phyloP scores from a whole-genome alignment of 1,284 basidiomycete species.

The Mycena citricolor region DNA sequence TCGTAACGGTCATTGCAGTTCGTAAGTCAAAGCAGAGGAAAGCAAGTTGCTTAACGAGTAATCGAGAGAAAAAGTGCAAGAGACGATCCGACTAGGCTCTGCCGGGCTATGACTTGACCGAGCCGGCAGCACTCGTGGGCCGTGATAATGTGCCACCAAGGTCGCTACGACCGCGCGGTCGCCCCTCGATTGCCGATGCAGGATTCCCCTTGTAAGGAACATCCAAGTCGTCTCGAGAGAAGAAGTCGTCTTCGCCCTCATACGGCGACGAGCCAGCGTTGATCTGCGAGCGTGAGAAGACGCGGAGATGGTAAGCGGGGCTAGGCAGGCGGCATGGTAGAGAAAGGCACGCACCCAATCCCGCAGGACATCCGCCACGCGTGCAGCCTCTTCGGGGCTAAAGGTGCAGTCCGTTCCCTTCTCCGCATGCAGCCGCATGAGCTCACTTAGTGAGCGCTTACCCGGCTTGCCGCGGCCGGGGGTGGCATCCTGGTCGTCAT shows the following conservation, averaged over 20 bases:
- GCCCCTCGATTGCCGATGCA: slow-evolving; percentile 38
- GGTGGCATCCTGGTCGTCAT: slow-evolving; percentile 35
- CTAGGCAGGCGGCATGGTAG: slow-evolving; percentile 5
- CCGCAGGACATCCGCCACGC: slow-evolving; percentile 68
- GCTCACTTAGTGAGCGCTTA: slow-evolving; percentile 65
- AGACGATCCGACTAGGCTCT: no score
- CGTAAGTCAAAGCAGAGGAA: no score
- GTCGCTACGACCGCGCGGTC: slow-evolving; percentile 65
- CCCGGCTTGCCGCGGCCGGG: slow-evolving; percentile 33
- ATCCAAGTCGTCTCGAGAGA: slow-evolving; percentile 60
- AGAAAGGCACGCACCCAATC: slow-evolving; percentile 65
- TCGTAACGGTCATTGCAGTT: no score
- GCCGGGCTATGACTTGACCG: slow-evolving; percentile 26
- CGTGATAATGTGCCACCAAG: slow-evolving; percentile 36
- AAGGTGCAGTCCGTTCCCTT: slow-evolving; percentile 66
- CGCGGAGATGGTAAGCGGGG: slow-evolving; percentile 2
- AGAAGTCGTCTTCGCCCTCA: slow-evolving; percentile 74
- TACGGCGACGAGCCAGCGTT: slow-evolving; percentile 74
- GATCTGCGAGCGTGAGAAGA: slow-evolving; percentile 49
- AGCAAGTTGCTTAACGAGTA: no score
- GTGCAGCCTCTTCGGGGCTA: slow-evolving; percentile 61
- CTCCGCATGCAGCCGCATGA: slow-evolving; percentile 68
- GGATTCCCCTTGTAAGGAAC: slow-evolving; percentile 31
- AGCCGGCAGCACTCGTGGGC: slow-evolving; percentile 35
- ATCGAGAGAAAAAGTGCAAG: no score